Conservation (phyloP, 495 filamentous ascomycete species). For the Chaetomium tenue region DNA sequence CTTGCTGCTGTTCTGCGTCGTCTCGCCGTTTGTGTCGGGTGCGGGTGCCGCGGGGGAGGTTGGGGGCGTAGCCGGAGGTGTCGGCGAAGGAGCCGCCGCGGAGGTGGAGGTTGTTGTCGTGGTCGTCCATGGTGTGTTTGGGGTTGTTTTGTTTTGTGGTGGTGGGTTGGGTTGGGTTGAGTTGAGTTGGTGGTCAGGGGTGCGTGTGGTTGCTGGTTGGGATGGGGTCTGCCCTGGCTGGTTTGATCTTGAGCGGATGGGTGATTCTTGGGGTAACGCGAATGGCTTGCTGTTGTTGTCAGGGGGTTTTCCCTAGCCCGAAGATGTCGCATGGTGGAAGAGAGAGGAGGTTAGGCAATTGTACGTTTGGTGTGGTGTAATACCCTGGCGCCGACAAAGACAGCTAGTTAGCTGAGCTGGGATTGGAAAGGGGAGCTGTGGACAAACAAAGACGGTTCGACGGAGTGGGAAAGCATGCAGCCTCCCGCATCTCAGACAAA, state of each 20-base stretch:
- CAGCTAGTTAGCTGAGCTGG: background rate
- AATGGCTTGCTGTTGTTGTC: background rate
- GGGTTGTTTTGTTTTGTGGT: no score
- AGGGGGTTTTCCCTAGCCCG: background rate
- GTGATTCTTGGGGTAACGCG: background rate
- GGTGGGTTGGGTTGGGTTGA: no score
- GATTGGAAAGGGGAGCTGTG: constrained; percentile 6
- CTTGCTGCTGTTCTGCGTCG: no score
- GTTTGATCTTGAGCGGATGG: background rate
- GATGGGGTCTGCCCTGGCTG: no score
- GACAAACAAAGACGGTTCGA: constrained; percentile 15
- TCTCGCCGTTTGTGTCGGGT: background rate
- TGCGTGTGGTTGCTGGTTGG: no score
- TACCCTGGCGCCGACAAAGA: background rate
- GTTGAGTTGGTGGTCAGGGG: no score
- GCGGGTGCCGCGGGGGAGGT: background rate
- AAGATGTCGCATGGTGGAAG: constrained; percentile 3
- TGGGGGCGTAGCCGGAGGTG: constrained; percentile 9
- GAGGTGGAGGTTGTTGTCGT: background rate
- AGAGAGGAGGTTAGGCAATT: background rate
- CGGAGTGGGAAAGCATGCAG: constrained; percentile 1
- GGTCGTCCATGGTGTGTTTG: background rate
- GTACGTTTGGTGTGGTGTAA: constrained; percentile 1
- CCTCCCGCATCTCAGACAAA: background rate
- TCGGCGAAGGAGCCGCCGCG: constrained; percentile 9